Evolutionary conservation across 1,284 basidiomycete species (phyloP), one percentile per base, ranked within the genome.

Genomic region (Trametes sp.): DNA sequence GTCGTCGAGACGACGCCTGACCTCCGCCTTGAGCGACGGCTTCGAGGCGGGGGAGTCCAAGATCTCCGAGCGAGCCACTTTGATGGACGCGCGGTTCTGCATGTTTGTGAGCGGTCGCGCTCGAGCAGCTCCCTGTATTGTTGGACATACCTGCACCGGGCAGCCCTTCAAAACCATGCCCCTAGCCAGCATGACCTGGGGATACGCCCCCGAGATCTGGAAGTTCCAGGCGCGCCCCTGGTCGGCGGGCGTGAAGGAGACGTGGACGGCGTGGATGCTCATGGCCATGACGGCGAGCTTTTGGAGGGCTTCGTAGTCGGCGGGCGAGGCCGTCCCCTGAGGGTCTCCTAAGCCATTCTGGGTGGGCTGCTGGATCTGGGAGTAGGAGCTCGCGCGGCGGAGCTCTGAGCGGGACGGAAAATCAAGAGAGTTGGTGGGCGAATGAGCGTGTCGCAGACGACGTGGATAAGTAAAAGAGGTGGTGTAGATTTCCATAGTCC

Each of bases 31-130:
- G 73, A 98, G 85, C 19, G 86, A 81, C n/a, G 93, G 92, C 75
- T 90, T 90, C 28, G 90, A 86, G 51, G 92, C 84, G 57, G 92
- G 91, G 51, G 87, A 88, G 75, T 96, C 95, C 57, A 98, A 87
- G 62, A 98, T 92, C 74, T 98, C 96, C 33, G 93, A 93, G 67
- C 96, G 90, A 26, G 94, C 87, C 36, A 98, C 94, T 75, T 93
- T 94, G 81, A 98, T 93, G 57, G 89, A 84, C 31, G 91, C 86
- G 61, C 92, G 92, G 75, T 92, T 93, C 89, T 95, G 77, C 21
- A 49, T 13, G 8, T 14, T 31, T 49, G 51, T 62, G 24, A 44
- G 56, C 52, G 28, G 21, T 16, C 44, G 23, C 21, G 14, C 4
- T 14, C 16, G 13, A 2, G 44, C 4, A 8, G 42, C 14, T 19